Evolutionary conservation across 768 basidiomycete species (phyloP), one percentile per base, ranked within the genome.

Genomic region (Candolleomyces eurysporus): DNA sequence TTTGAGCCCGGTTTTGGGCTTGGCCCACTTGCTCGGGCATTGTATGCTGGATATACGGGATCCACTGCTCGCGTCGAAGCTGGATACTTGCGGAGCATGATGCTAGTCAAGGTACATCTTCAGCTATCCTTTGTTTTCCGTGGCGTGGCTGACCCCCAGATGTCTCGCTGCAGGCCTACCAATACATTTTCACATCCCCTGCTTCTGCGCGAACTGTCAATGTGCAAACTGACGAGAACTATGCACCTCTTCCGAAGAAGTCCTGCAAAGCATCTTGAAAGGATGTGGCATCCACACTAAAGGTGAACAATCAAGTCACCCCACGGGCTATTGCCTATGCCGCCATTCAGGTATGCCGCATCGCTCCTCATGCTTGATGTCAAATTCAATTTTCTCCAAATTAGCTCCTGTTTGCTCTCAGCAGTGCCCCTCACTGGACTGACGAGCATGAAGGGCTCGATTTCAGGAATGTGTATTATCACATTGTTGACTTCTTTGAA

Each of bases 341-440:
- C n/a, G 2, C 43, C 3, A 4, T 45, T n/a, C 43, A 45, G 43
- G 43, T 45, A 45, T n/a, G 2, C 2, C 2, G 2, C 4, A 2
- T 26, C 26, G 4, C 26, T 26, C 26, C 2, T 26, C 26, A 26
- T 26, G n/a, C n/a, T 26, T 26, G 26, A 26, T 26, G 26, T 4
- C 4, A 26, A 26, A 2, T 26, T 26, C 26, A 26, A 26, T n/a
- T n/a, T n/a, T n/a, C 26, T 26, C 2, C 26, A 26, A 26, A 26
- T n/a, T 56, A 68, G 71, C 62, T 67, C 30, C 64, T 66, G 42
- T 68, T 71, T 59, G 63, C 64, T 36, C 56, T 72, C 16, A 63
- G 62, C 10, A 64, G 54, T 40, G 61, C 62, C 1, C 19, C 59
- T 9, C 19, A 45, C 0, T 71, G 70, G 70, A 43, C 42, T 21